Conservation (phyloP, 1,139 yeast genomes). For the Hyphopichia buzzinii region DNA sequence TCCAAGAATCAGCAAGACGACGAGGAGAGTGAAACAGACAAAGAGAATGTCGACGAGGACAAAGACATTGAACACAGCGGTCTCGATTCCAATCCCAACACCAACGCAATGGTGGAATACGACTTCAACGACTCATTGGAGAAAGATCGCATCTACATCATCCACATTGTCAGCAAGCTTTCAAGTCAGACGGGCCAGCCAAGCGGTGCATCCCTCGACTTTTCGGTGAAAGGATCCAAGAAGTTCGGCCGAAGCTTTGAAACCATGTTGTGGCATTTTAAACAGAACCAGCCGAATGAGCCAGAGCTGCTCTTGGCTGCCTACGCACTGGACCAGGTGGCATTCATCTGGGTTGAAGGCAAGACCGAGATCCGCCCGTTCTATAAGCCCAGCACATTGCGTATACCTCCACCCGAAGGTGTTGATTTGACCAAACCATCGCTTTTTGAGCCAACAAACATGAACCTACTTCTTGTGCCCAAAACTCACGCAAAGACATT, state of each 20-base stretch:
- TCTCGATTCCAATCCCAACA: not conserved
- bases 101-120: slow-evolving; percentile 9
- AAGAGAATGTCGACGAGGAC: slow-evolving; percentile 10
- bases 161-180: slow-evolving; percentile 30
- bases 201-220: slow-evolving; percentile 16
- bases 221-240: slow-evolving; percentile 34
- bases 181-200: slow-evolving; percentile 14
- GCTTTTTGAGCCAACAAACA: slow-evolving; percentile 18
- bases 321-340: slow-evolving; percentile 13
- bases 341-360: slow-evolving; percentile 44
- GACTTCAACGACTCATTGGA: slow-evolving; percentile 28
- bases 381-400: slow-evolving; percentile 41
- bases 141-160: slow-evolving; percentile 27
- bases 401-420: slow-evolving; percentile 30
- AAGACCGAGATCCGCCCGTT: slow-evolving; percentile 37
- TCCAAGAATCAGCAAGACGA: slow-evolving; percentile 12
- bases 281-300: too few relatives aligned
- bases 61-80: slow-evolving; percentile 6
- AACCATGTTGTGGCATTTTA: slow-evolving; percentile 15
- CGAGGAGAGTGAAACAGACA: slow-evolving; percentile 6
- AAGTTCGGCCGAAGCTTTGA: slow-evolving; percentile 18
- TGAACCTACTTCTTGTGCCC: slow-evolving; percentile 37
- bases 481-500: slow-evolving; percentile 19
- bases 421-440: slow-evolving; percentile 12
- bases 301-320: too few relatives aligned